phyloP scores from a whole-genome alignment of 257 asterid genomes.

The Nyctanthes arbortristis region DNA sequence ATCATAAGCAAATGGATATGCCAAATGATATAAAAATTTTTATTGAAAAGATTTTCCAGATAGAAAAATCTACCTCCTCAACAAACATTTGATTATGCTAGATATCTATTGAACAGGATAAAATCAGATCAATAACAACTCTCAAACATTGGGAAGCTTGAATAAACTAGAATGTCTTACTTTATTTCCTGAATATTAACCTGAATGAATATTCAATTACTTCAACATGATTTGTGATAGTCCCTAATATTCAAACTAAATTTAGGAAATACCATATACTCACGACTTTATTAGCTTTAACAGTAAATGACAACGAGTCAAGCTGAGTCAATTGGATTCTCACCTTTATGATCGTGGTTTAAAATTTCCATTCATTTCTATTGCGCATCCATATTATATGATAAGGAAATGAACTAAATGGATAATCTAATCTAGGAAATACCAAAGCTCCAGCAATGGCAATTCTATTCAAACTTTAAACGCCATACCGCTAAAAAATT shows the following conservation, averaged over 20 bases:
- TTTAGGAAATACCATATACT: neutral
- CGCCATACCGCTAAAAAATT: too few species aligned
- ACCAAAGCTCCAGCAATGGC: neutral
- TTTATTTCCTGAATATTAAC: neutral
- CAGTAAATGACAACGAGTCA: neutral
- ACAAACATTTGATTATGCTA: neutral
- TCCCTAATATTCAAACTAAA: neutral
- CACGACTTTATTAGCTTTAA: neutral
- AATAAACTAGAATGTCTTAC: neutral
- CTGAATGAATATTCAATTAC: neutral
- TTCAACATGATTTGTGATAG: neutral
- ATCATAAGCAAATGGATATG: slow-evolving; percentile 20
- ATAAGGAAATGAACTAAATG: neutral
- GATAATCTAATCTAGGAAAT: neutral
- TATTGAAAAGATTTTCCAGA: neutral
- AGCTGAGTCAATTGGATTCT: neutral
- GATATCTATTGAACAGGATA: neutral
- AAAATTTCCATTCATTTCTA: neutral
- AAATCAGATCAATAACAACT: neutral
- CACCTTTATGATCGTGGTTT: neutral
- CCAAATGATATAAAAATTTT: neutral
- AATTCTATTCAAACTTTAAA: neutral
- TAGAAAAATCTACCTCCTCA: neutral
- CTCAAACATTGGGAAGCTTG: neutral
- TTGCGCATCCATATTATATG: neutral